Percentiles rank a stretch among this genome's conserved stretches.
Evolutionary conservation across 2,329 filamentous ascomycete species (phyloP).

Genomic region (Scolecobasidium constrictum): DNA sequence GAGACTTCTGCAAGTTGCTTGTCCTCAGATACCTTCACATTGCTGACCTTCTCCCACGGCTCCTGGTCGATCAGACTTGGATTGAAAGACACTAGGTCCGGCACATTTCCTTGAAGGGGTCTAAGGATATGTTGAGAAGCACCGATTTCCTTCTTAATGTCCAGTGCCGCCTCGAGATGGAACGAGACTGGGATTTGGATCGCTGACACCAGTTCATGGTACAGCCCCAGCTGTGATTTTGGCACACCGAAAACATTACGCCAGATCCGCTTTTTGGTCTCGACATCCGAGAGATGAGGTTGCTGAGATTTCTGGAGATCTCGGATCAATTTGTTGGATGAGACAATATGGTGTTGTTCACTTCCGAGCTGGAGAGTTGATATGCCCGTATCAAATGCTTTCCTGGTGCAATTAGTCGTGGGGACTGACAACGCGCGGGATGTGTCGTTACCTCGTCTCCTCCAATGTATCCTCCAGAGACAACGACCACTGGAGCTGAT

Average conservation of each 20-base stretch:
- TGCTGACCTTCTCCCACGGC: constrained; percentile 10
- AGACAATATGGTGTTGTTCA: not conserved
- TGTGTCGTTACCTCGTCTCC: constrained; percentile 1
- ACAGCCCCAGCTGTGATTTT: not conserved
- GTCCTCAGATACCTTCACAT: constrained; percentile 1
- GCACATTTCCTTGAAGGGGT: constrained; percentile 6
- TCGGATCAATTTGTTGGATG: not conserved
- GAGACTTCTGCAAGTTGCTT: constrained; percentile 3
- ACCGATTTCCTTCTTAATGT: not conserved
- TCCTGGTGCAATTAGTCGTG: not conserved
- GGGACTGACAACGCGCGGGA: not conserved
- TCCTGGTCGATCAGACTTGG: constrained; percentile 10
- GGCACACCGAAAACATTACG: not conserved
- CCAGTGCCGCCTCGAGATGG: not conserved
- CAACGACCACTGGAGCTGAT: constrained; percentile 1
- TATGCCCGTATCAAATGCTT: constrained; percentile 1
- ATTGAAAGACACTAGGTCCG: constrained; percentile 11
- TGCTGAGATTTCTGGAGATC: not conserved
- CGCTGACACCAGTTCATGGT: not conserved
- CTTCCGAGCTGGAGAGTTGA: constrained; percentile 4
- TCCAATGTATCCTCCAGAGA: constrained; percentile 3
- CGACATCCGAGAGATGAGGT: not conserved
- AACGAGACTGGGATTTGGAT: not conserved
- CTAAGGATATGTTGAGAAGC: not conserved
- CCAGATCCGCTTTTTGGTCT: not conserved